Base-by-base conservation (phyloP, 192 early-diverging fungal genomes). In the Helicostylum pulchrum region DNA sequence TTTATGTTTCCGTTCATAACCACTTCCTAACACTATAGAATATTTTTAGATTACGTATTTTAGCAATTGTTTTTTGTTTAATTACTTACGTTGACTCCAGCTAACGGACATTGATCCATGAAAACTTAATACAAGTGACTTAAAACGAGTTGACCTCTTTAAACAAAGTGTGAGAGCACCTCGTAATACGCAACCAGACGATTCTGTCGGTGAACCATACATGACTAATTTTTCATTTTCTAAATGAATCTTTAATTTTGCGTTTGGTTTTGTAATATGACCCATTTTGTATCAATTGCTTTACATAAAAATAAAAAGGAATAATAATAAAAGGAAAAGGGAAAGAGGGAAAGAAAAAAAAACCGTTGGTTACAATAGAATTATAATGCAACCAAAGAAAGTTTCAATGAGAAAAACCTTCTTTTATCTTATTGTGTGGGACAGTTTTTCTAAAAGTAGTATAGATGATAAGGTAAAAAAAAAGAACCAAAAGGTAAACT, bases 81-180 rank as follows among this genome's bases (percentile, higher is more conserved):
- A 51, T 50, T 8, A 43, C 34, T 75, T 44, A 69, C 68, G 62
- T 65, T 83, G 76, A 53, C 48, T 72, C 52, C 77, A 77, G 23
- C 62, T 67, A 3, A 81, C 65, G 34, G 80, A 74, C 20, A 78
- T 65, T 44, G 71, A 75, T 15, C 84, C 86, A 36, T 34, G 64
- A 43, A 88, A 80, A 11, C 47, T 50, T 7, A 88, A 62, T 45
- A 36, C 61, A 19, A 88, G 72, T 1, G 79, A 75, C n/a, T 76
- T 78, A 26, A 86, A 62, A 19, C 78, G 76, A 7, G 77, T 77
- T 0, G 77, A 30, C 50, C 84, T 79, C n/a, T 50, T 52, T 21
- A 84, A 52, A 42, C 68, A 73, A 21, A 86, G 59, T 7, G 74
- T 46, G 8, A 88, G 62, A 19, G 73, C 69, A 7, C 86, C 86